A percentile compares a stretch with the other conserved stretches of the same genome.
phyloP scores from a whole-genome alignment of 192 early-diverging fungal species.

The Coemansia sp. region DNA sequence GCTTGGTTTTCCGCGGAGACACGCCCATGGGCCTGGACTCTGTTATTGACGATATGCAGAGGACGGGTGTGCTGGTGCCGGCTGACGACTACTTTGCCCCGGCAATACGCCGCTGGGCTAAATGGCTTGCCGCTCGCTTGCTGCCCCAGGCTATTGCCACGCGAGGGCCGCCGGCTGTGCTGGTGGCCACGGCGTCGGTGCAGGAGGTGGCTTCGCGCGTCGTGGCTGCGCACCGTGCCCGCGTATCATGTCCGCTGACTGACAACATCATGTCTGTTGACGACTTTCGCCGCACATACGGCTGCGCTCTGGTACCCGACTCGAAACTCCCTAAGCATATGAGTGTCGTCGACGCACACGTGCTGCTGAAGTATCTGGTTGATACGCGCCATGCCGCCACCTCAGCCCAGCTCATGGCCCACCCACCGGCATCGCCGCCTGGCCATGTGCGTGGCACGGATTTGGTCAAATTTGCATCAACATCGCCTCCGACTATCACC shows the following conservation, averaged over 20 bases:
- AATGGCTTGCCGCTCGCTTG: slow-evolving; percentile 12
- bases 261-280: slow-evolving; percentile 34
- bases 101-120: slow-evolving; percentile 19
- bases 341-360: slow-evolving; percentile 13
- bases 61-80: slow-evolving; percentile 4
- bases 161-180: neutral
- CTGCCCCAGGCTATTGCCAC: slow-evolving; percentile 9
- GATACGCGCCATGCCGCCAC: slow-evolving; percentile 13
- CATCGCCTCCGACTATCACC: slow-evolving; percentile 13
- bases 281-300: slow-evolving; percentile 23
- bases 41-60: slow-evolving; percentile 20
- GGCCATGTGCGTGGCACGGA: neutral
- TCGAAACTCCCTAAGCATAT: slow-evolving; percentile 7
- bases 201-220: slow-evolving; percentile 13
- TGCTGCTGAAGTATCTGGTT: slow-evolving; percentile 24
- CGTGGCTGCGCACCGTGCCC: slow-evolving; percentile 21
- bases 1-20: slow-evolving; percentile 35
- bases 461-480: slow-evolving; percentile 39
- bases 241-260: slow-evolving; percentile 16
- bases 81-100: slow-evolving; percentile 18
- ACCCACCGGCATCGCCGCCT: neutral
- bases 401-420: neutral
- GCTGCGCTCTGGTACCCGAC: neutral
- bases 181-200: slow-evolving; percentile 15
- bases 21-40: slow-evolving; percentile 38